A percentile compares a stretch with the other conserved stretches of the same genome.
Evolutionary conservation across 768 basidiomycete species (phyloP).

Genomic region (Mycena indigotica): DNA sequence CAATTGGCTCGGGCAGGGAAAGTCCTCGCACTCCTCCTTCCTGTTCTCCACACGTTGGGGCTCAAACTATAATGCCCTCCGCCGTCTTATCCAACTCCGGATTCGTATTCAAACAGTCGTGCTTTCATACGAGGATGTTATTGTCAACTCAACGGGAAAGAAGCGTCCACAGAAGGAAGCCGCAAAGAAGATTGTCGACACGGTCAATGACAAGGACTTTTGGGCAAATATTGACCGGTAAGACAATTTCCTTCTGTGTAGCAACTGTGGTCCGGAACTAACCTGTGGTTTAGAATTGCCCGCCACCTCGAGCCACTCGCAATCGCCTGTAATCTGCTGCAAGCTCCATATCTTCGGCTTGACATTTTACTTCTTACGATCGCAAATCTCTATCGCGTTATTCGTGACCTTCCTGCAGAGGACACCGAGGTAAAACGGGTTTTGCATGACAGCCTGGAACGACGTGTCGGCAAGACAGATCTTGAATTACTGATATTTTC

Average conservation of each 20-base stretch:
- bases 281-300: constrained; percentile 22
- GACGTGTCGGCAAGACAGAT: constrained; percentile 35
- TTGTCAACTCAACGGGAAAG: constrained; percentile 10
- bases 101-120: constrained; percentile 4
- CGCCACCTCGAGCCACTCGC: constrained; percentile 34
- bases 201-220: constrained; percentile 24
- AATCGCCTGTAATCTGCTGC: constrained; percentile 30
- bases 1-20: constrained; percentile 17
- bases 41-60: constrained; percentile 24
- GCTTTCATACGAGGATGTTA: not conserved
- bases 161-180: constrained; percentile 4
- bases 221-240: constrained; percentile 29
- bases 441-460: constrained; percentile 34
- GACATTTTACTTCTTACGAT: constrained; percentile 27
- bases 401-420: constrained; percentile 11
- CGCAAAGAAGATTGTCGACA: constrained; percentile 8
- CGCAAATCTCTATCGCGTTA: constrained; percentile 24
- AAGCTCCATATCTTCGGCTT: constrained; percentile 24
- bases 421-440: constrained; percentile 6
- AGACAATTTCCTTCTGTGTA: no score
- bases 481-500: constrained; percentile 39
- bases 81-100: constrained; percentile 15
- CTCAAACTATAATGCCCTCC: constrained; percentile 25
- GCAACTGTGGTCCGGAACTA: not conserved
- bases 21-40: constrained; percentile 20